These are phyloP conservation scores for Sporodiniella umbellata DNA, from an alignment of 371 early-diverging fungal species.

Conservation along the genomic window DNA sequence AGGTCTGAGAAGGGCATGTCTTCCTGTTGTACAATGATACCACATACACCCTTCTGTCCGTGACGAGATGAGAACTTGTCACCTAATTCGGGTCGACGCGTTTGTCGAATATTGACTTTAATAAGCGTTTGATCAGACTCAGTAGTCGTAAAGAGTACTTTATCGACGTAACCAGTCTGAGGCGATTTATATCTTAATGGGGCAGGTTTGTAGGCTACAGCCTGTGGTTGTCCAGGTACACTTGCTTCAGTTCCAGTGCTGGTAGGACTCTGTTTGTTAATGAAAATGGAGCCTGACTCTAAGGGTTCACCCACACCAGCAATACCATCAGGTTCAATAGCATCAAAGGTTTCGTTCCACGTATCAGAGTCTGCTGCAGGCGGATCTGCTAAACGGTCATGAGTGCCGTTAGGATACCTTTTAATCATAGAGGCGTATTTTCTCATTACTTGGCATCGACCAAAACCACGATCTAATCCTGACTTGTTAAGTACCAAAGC, in stretches of 20 bases:
- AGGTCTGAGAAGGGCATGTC: constrained; percentile 99
- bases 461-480: constrained; percentile 98
- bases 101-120: constrained; percentile 96
- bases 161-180: constrained; percentile 80
- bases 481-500: constrained; percentile 98
- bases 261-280: constrained; percentile 89
- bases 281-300: constrained; percentile 66
- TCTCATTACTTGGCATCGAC: constrained; percentile 94
- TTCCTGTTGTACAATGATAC: constrained; percentile 95
- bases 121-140: constrained; percentile 92
- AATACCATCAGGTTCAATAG: constrained; percentile 87
- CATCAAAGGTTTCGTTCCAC: constrained; percentile 56
- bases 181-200: constrained; percentile 89
- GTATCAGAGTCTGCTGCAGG: constrained; percentile 47
- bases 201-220: constrained; percentile 68
- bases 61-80: constrained; percentile 99
- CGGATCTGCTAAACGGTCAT: constrained; percentile 86
- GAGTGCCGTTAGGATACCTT: constrained; percentile 87
- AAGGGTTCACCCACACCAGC: constrained; percentile 86
- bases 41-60: constrained; percentile 99
- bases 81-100: constrained; percentile 97
- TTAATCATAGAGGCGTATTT: constrained; percentile 80
- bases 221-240: constrained; percentile 46
- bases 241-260: constrained; percentile 64
- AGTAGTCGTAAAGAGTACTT: constrained; percentile 91